These are phyloP conservation scores for Colletotrichum sp. DNA, from an alignment of 2,329 filamentous ascomycete genomes.

Conservation along the genomic window DNA sequence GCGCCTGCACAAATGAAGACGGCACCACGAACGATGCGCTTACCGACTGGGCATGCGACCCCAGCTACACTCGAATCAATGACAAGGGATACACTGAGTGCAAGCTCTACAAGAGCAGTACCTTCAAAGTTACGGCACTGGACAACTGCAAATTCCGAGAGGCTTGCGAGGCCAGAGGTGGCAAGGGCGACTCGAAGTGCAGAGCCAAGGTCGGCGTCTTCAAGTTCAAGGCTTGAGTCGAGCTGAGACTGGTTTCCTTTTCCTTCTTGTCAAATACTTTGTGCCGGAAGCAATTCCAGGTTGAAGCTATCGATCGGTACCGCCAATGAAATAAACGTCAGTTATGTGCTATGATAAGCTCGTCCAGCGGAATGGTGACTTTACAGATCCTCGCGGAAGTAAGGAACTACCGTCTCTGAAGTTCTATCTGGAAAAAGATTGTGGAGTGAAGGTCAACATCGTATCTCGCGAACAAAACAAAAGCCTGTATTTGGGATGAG, in stretches of 20 bases:
- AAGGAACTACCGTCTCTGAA: rapidly evolving
- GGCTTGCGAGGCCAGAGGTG: neutral
- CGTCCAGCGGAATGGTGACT: rapidly evolving
- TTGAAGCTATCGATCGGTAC: neutral
- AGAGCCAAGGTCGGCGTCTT: neutral
- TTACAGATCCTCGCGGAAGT: rapidly evolving
- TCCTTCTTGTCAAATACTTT: neutral
- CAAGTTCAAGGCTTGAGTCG: neutral
- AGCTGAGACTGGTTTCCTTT: neutral
- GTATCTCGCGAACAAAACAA: neutral
- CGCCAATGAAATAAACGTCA: neutral
- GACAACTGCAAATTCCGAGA: neutral
- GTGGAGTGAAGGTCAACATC: neutral
- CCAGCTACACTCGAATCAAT: neutral
- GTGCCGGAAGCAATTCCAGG: neutral
- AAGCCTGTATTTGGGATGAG: neutral
- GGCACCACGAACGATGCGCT: rapidly evolving
- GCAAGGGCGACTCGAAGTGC: neutral
- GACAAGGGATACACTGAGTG: neutral
- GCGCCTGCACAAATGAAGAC: rapidly evolving
- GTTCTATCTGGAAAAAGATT: rapidly evolving
- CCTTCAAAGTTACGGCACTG: neutral
- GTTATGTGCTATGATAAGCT: neutral
- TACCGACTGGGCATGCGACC: neutral
- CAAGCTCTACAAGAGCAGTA: neutral